Percentiles rank a stretch among this genome's conserved stretches.
Evolutionary conservation across 2,329 filamentous ascomycete species (phyloP).

Genomic region (Hymenoscyphus linearis): DNA sequence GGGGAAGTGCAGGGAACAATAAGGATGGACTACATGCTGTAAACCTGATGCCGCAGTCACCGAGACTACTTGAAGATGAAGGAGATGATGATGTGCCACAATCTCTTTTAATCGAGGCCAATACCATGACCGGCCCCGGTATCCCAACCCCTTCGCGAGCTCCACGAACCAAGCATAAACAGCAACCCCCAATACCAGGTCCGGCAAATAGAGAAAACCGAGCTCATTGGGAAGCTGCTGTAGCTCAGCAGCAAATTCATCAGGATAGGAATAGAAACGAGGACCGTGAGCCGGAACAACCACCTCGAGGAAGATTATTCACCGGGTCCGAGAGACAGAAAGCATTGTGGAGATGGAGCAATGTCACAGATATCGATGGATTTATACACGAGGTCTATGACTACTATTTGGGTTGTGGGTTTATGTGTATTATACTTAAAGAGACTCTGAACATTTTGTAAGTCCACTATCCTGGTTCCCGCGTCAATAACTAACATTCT

Average conservation of each 20-base stretch:
- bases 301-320: constrained; percentile 40
- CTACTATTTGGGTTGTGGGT: constrained; percentile 62
- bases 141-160: constrained; percentile 23
- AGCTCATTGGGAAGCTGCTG: constrained; percentile 50
- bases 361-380: constrained; percentile 64
- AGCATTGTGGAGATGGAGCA: constrained; percentile 69
- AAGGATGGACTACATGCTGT: constrained; percentile 12
- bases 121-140: constrained; percentile 31
- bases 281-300: constrained; percentile 35
- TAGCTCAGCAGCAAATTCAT: constrained; percentile 46
- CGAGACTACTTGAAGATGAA: constrained; percentile 31
- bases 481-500: constrained; percentile 11
- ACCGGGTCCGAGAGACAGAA: constrained; percentile 55
- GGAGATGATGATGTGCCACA: constrained; percentile 53
- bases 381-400: constrained; percentile 65
- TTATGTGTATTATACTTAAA: constrained; percentile 61
- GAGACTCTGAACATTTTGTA: constrained; percentile 52
- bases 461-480: constrained; percentile 25
- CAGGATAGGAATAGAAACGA: constrained; percentile 32
- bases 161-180: constrained; percentile 14
- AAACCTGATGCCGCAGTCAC: constrained; percentile 29
- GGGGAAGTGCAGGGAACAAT: constrained; percentile 6
- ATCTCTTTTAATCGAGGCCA: constrained; percentile 55
- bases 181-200: constrained; percentile 34
- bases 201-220: constrained; percentile 41